phyloP scores from a whole-genome alignment of 495 filamentous ascomycete genomes.

The Chaetomidium leptoderma region DNA sequence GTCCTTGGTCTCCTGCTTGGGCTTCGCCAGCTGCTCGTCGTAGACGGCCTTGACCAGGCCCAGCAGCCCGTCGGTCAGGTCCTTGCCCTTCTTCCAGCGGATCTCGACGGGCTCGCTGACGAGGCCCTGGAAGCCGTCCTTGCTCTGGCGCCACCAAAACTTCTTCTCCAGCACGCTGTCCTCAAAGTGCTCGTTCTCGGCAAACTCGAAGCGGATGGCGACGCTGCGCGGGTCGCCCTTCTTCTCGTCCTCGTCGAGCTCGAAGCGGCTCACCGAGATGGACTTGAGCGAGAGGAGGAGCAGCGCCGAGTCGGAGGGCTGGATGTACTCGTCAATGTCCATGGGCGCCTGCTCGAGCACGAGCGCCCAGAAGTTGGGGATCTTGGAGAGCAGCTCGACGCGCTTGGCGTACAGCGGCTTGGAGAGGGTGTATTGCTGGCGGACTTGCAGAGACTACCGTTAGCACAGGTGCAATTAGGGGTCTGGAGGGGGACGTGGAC shows the following conservation, averaged over 20 bases:
- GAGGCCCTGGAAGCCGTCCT: conserved; percentile 64
- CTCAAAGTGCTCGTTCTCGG: conserved; percentile 67
- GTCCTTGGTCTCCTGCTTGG: conserved; percentile 38
- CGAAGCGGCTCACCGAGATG: conserved; percentile 69
- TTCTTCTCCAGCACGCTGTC: conserved; percentile 77
- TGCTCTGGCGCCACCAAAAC: conserved; percentile 71
- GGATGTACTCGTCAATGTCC: conserved; percentile 80
- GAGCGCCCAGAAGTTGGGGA: conserved; percentile 82
- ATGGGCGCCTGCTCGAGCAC: conserved; percentile 78
- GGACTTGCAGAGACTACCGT: conserved; percentile 40
- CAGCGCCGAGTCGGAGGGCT: conserved; percentile 65
- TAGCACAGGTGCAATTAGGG: not conserved
- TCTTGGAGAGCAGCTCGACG: conserved; percentile 58
- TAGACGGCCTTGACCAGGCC: conserved; percentile 63
- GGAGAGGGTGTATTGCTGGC: conserved; percentile 49
- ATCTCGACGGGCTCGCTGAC: conserved; percentile 83
- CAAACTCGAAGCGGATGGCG: conserved; percentile 57
- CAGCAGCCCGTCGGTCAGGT: conserved; percentile 76
- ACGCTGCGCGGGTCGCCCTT: conserved; percentile 62
- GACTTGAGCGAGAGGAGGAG: conserved; percentile 57
- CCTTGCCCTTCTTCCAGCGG: conserved; percentile 79
- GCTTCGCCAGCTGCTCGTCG: conserved; percentile 56
- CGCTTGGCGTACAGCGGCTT: conserved; percentile 68
- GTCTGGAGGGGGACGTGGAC: conserved; percentile 21
- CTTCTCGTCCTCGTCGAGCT: conserved; percentile 56